phyloP scores from a whole-genome alignment of 1,139 yeast genomes.

The Nadsonia starkeyi-henricii region DNA sequence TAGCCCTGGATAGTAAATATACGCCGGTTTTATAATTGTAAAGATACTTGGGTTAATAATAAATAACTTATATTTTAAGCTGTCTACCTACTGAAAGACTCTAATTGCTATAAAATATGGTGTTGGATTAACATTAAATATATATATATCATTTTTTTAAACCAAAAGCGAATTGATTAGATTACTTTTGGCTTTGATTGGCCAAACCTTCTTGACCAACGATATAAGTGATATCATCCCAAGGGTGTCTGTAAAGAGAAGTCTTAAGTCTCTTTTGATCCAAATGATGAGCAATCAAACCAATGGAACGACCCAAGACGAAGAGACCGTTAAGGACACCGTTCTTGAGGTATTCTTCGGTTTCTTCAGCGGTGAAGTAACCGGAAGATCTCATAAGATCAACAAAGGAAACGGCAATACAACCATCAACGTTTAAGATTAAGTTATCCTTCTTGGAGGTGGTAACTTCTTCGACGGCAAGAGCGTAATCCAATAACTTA shows the following conservation, averaged over 20 bases:
- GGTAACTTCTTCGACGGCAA: conserved; percentile 36
- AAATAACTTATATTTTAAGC: no score
- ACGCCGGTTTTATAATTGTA: no score
- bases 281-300: conserved; percentile 33
- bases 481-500: conserved; percentile 30
- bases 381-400: conserved; percentile 33
- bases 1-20: no score
- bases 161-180: no score
- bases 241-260: conserved; percentile 34
- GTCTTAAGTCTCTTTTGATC: conserved; percentile 35
- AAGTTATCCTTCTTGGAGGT: conserved; percentile 35
- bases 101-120: no score
- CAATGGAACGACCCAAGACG: conserved; percentile 33
- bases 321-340: conserved; percentile 35
- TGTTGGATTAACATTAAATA: no score
- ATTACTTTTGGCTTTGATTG: neutral
- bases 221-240: conserved; percentile 34
- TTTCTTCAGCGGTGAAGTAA: conserved; percentile 31
- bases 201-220: conserved; percentile 25
- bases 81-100: no score
- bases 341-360: conserved; percentile 31
- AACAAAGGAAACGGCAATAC: conserved; percentile 32
- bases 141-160: no score
- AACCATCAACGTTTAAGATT: conserved; percentile 33
- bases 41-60: no score